These are phyloP conservation scores for Exophiala sideris DNA, from an alignment of 2,329 filamentous ascomycete species.

Conservation along the genomic window DNA sequence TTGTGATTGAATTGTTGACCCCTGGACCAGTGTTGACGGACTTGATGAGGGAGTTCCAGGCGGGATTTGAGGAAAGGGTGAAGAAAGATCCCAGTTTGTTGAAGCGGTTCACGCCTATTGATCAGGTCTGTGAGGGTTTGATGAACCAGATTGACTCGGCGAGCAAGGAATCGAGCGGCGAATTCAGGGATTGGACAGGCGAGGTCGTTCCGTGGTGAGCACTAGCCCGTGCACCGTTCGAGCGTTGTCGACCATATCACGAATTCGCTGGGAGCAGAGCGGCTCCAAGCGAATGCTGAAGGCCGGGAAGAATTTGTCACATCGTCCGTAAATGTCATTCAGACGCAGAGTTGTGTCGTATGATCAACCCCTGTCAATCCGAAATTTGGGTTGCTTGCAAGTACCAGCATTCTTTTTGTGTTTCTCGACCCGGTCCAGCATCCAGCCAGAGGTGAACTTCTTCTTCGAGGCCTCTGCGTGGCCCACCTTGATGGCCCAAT, in stretches of 20 bases:
- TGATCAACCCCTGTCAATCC: background rate
- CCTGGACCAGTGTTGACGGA: conserved; percentile 9
- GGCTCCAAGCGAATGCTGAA: no score
- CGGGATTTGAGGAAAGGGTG: background rate
- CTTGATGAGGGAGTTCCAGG: background rate
- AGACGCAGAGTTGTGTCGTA: no score
- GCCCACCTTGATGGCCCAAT: conserved; percentile 15
- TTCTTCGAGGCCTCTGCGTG: conserved; percentile 7
- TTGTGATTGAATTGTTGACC: conserved; percentile 5
- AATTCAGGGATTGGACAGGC: conserved; percentile 7
- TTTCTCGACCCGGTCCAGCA: conserved; percentile 13
- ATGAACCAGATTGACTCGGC: conserved; percentile 1
- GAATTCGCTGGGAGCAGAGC: no score
- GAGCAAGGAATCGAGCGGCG: conserved; percentile 2
- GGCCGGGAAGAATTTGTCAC: no score
- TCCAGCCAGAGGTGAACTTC: conserved; percentile 21
- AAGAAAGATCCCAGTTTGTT: conserved; percentile 1
- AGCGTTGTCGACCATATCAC: no score
- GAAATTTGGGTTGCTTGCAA: conserved; percentile 10
- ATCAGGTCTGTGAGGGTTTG: conserved; percentile 1
- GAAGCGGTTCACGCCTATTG: background rate
- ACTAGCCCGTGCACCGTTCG: no score
- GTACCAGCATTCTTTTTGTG: conserved; percentile 12
- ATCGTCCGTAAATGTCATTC: no score
- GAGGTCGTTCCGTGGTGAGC: conserved; percentile 3